phyloP scores from a whole-genome alignment of 2,329 filamentous ascomycete species.

The Paecilomyces niveus region DNA sequence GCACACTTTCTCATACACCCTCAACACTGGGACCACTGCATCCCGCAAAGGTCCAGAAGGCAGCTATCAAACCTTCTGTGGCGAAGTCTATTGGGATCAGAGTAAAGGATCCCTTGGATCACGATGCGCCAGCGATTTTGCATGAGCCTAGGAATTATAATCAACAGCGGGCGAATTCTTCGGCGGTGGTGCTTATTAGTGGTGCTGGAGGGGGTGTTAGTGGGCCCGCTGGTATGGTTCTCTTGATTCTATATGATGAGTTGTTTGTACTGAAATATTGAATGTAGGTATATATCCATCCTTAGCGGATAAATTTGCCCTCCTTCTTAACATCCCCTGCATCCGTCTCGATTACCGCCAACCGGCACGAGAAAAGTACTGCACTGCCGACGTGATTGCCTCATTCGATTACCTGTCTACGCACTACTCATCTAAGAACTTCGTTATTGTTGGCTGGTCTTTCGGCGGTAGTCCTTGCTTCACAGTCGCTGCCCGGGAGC shows the following conservation, averaged over 20 bases:
- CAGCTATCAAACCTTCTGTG: conserved; percentile 9
- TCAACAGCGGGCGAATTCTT: conserved; percentile 2
- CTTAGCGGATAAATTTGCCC: conserved; percentile 34
- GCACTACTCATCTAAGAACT: conserved; percentile 21
- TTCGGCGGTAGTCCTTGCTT: conserved; percentile 38
- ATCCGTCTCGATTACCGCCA: conserved; percentile 36
- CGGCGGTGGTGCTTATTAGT: conserved; percentile 24
- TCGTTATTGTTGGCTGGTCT: conserved; percentile 38
- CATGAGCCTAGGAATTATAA: conserved; percentile 8
- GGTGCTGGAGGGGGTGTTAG: conserved; percentile 32
- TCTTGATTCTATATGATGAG: neutral
- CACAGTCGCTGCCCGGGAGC: conserved; percentile 25
- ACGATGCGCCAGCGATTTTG: conserved; percentile 9
- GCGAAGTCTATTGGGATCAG: conserved; percentile 8
- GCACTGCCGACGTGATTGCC: conserved; percentile 29
- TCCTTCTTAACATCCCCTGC: conserved; percentile 31
- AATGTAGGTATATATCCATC: conserved; percentile 29
- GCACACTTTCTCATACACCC: neutral
- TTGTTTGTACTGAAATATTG: neutral
- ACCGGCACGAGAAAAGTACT: conserved; percentile 27
- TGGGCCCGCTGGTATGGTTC: conserved; percentile 25
- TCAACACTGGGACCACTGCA: conserved; percentile 7
- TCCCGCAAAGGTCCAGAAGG: conserved; percentile 8
- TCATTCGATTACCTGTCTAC: conserved; percentile 29
- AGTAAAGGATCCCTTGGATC: conserved; percentile 6